Conservation (phyloP, 2,329 filamentous ascomycete genomes). For the Acephala macrosclerotiorum region DNA sequence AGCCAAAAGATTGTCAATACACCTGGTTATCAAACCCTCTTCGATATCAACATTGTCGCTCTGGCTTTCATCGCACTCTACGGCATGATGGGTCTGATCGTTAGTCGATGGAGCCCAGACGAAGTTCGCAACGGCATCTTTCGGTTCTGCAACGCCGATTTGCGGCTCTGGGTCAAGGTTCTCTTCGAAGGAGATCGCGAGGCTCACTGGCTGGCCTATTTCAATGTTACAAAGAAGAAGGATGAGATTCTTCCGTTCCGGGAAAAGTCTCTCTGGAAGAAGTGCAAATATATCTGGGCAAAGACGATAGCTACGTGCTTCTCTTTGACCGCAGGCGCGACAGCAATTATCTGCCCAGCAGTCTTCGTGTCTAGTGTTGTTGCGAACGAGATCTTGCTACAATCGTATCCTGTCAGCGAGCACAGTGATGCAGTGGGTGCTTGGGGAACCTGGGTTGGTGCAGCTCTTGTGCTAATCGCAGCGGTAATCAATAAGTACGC, state of each 20-base stretch:
- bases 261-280: constrained; percentile 7
- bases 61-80: constrained; percentile 18
- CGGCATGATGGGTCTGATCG: constrained; percentile 19
- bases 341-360: constrained; percentile 15
- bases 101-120: constrained; percentile 18
- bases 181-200: constrained; percentile 23
- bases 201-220: neutral
- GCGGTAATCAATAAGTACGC: constrained; percentile 21
- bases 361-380: constrained; percentile 21
- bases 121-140: constrained; percentile 25
- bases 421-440: constrained; percentile 24
- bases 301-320: constrained; percentile 18
- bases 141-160: constrained; percentile 17
- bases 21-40: neutral
- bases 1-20: neutral
- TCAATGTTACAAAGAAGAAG: neutral
- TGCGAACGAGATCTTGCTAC: constrained; percentile 13
- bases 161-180: constrained; percentile 15
- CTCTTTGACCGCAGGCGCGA: constrained; percentile 14
- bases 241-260: neutral
- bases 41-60: constrained; percentile 10
- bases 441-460: constrained; percentile 28
- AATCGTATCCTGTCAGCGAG: constrained; percentile 19
- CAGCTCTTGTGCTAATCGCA: constrained; percentile 19
- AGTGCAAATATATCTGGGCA: constrained; percentile 18